Conservation (phyloP, 306 rosid species). For the Gastrolobium bilobum region DNA sequence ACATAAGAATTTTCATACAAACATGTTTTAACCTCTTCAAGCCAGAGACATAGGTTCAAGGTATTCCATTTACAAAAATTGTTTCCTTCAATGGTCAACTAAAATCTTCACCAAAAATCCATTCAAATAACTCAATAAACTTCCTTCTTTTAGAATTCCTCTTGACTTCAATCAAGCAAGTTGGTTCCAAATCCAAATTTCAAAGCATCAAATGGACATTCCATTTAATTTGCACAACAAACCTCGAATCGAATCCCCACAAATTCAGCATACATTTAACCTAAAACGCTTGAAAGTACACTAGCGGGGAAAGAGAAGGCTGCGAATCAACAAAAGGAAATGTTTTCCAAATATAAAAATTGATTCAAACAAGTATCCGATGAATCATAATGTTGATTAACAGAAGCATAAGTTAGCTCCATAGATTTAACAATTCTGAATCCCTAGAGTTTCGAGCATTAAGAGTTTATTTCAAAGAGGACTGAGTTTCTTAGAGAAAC, state of each 20-base stretch:
- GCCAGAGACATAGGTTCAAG: not conserved
- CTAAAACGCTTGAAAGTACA: not conserved
- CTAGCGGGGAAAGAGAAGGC: not conserved
- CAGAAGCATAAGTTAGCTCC: not conserved
- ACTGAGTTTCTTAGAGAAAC: not conserved
- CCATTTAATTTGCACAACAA: not conserved
- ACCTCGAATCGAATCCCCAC: not conserved
- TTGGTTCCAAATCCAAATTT: not conserved
- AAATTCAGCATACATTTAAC: not conserved
- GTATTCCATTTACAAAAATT: not conserved
- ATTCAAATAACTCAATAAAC: conserved; percentile 17
- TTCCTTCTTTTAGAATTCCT: not conserved
- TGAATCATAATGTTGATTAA: not conserved
- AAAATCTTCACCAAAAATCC: conserved; percentile 26
- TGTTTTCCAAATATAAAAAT: not conserved
- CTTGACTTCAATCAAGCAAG: not conserved
- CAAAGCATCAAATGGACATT: not conserved
- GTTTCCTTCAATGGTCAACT: not conserved
- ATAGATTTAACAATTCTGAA: not conserved
- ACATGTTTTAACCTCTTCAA: conserved; percentile 1
- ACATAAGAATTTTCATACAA: conserved; percentile 11
- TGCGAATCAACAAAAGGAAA: not conserved
- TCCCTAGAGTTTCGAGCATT: conserved; percentile 21
- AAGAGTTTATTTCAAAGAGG: not conserved
- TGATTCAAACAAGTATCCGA: not conserved